phyloP scores from a whole-genome alignment of 352 stramenopile genomes.

The Phytophthora ohioensis region DNA sequence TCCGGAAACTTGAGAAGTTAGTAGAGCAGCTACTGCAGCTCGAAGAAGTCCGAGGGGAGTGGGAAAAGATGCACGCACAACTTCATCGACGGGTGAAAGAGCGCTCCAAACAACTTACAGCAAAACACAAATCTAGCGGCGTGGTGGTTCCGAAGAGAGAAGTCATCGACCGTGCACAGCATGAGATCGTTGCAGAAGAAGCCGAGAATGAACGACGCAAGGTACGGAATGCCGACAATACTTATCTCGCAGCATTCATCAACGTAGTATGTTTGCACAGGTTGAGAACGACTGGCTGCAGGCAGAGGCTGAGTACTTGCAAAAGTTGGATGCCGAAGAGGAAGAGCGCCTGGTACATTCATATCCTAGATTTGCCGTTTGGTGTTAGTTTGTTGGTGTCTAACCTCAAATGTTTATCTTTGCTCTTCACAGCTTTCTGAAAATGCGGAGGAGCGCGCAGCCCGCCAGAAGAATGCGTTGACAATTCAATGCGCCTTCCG shows the following conservation, averaged over 20 bases:
- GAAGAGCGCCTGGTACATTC: slow-evolving; percentile 54
- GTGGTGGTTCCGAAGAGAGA: slow-evolving; percentile 53
- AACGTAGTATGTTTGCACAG: slow-evolving; percentile 25
- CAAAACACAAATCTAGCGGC: slow-evolving; percentile 59
- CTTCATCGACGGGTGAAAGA: slow-evolving; percentile 46
- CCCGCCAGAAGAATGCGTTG: slow-evolving; percentile 53
- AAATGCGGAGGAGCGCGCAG: slow-evolving; percentile 43
- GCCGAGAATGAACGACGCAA: slow-evolving; percentile 51
- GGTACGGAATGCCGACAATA: slow-evolving; percentile 19
- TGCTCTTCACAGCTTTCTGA: slow-evolving; percentile 46
- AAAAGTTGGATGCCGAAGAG: slow-evolving; percentile 53
- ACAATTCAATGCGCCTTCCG: slow-evolving; percentile 67
- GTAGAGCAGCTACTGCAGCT: slow-evolving; percentile 60
- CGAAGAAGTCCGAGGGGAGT: slow-evolving; percentile 60
- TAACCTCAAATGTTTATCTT: neutral
- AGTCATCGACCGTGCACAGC: slow-evolving; percentile 57
- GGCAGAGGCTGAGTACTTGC: slow-evolving; percentile 61
- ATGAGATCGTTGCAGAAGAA: slow-evolving; percentile 64
- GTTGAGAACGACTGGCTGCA: slow-evolving; percentile 60
- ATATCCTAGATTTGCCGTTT: neutral
- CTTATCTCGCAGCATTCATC: neutral
- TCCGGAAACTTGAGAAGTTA: slow-evolving; percentile 38
- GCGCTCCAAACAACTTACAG: slow-evolving; percentile 46
- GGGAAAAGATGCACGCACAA: slow-evolving; percentile 49
- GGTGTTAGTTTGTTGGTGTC: slow-evolving; percentile 8